These are phyloP conservation scores for Eustoma russellianum DNA, from an alignment of 257 asterid genomes.

Conservation along the genomic window DNA sequence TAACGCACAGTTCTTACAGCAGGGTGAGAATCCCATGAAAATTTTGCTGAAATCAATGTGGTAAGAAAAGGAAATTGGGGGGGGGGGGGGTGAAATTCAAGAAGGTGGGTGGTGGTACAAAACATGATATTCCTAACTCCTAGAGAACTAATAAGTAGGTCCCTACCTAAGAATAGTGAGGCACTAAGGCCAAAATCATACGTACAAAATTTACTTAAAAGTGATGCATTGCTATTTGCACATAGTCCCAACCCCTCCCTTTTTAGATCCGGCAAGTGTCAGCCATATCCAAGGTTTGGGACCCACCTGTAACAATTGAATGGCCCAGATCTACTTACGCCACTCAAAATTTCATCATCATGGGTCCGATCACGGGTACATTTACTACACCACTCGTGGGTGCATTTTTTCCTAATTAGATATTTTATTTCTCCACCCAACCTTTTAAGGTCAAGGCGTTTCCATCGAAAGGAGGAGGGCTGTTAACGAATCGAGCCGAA, in stretches of 20 bases:
- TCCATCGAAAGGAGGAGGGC: too few species aligned
- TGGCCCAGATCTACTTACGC: constrained; percentile 60
- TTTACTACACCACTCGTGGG: constrained; percentile 78
- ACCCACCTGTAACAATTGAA: constrained; percentile 39
- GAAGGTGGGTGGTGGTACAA: not conserved
- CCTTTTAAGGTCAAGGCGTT: not conserved
- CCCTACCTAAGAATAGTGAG: constrained; percentile 10
- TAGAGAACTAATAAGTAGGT: not conserved
- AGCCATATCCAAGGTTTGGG: constrained; percentile 28
- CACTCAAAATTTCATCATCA: constrained; percentile 15
- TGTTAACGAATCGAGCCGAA: too few species aligned
- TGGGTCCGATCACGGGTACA: constrained; percentile 67
- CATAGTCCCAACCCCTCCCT: constrained; percentile 33
- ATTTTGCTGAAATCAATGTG: constrained; percentile 6
- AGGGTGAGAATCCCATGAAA: not conserved
- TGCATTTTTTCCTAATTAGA: constrained; percentile 13
- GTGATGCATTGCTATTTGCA: constrained; percentile 4
- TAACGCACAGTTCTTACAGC: constrained; percentile 3
- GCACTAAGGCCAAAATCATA: constrained; percentile 5
- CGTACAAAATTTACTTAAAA: constrained; percentile 22
- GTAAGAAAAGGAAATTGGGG: not conserved
- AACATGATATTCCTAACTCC: not conserved
- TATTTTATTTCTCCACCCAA: constrained; percentile 18
- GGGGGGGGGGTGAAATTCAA: not conserved
- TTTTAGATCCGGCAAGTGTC: constrained; percentile 45